A percentile compares a stretch with the other conserved stretches of the same genome.
phyloP scores from a whole-genome alignment of 257 asterid species.

The Agastache rugosa region DNA sequence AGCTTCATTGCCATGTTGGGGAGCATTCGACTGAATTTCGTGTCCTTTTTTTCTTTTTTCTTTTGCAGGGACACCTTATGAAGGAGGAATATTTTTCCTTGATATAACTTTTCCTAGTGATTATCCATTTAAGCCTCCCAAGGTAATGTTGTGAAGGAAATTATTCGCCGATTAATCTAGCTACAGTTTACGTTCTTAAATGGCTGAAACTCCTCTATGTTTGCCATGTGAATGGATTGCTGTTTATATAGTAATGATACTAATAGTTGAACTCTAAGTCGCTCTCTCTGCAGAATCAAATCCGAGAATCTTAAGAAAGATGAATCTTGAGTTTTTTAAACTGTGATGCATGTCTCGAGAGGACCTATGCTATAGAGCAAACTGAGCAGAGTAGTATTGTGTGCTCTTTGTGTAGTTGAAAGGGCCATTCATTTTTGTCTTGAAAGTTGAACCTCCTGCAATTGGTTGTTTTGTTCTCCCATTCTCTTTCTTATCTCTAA shows the following conservation, averaged over 20 bases:
- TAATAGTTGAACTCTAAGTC: background rate
- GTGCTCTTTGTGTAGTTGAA: background rate
- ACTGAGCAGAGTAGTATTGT: background rate
- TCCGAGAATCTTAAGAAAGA: background rate
- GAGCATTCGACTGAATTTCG: constrained; percentile 3
- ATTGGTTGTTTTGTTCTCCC: background rate
- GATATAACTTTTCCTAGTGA: constrained; percentile 86
- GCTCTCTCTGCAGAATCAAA: background rate
- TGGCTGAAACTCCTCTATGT: background rate
- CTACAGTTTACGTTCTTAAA: background rate
- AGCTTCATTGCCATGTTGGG: background rate
- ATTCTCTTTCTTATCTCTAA: background rate
- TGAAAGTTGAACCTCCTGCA: background rate
- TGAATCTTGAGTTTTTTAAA: background rate
- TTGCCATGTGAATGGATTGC: background rate
- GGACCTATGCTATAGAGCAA: background rate
- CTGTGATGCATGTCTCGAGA: background rate
- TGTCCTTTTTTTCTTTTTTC: constrained; percentile 26
- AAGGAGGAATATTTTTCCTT: constrained; percentile 84
- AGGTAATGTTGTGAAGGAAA: constrained; percentile 56
- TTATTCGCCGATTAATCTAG: background rate
- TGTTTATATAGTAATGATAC: background rate
- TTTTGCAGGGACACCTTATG: constrained; percentile 88
- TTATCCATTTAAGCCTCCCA: constrained; percentile 90
- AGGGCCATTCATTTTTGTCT: background rate